Percentiles rank a stretch among this genome's conserved stretches.
Evolutionary conservation across 192 early-diverging fungal genomes (phyloP).

Genomic region (Rhizophagus sp.): DNA sequence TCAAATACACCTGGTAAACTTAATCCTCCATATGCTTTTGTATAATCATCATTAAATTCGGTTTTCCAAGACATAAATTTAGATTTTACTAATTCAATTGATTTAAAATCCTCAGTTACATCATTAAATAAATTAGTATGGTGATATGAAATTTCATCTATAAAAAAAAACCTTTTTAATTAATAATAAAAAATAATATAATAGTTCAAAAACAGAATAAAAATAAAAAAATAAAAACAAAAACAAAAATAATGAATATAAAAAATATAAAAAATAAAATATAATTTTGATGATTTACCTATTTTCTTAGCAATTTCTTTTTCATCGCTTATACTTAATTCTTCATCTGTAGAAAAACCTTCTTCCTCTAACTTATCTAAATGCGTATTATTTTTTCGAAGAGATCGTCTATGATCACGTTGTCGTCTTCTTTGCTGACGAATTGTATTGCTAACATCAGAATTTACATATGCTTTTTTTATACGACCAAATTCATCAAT

Average conservation of each 20-base stretch:
- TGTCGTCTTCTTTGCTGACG: conserved; percentile 5
- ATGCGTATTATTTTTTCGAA: neutral
- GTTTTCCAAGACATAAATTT: conserved; percentile 56
- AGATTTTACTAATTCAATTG: conserved; percentile 44
- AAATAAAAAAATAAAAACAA: too few species aligned
- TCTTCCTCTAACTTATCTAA: conserved; percentile 22
- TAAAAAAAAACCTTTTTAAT: conserved; percentile 7
- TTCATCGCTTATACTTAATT: conserved; percentile 36
- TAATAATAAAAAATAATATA: neutral
- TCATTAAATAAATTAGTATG: conserved; percentile 41
- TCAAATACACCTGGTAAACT: conserved; percentile 58
- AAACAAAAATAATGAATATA: too few species aligned
- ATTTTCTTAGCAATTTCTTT: conserved; percentile 36
- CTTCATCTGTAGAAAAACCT: conserved; percentile 54
- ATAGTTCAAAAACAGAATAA: neutral
- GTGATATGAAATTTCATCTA: conserved; percentile 39
- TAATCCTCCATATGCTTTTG: conserved; percentile 57
- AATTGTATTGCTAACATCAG: neutral
- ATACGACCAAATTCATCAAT: conserved; percentile 15
- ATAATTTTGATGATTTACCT: conserved; percentile 19
- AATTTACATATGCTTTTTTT: conserved; percentile 25
- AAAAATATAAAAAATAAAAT: neutral
- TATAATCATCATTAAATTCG: conserved; percentile 53
- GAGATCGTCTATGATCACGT: conserved; percentile 9
- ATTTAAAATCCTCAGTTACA: conserved; percentile 49